phyloP scores from a whole-genome alignment of 2,329 filamentous ascomycete species.

The Hirsutella minnesotensis region DNA sequence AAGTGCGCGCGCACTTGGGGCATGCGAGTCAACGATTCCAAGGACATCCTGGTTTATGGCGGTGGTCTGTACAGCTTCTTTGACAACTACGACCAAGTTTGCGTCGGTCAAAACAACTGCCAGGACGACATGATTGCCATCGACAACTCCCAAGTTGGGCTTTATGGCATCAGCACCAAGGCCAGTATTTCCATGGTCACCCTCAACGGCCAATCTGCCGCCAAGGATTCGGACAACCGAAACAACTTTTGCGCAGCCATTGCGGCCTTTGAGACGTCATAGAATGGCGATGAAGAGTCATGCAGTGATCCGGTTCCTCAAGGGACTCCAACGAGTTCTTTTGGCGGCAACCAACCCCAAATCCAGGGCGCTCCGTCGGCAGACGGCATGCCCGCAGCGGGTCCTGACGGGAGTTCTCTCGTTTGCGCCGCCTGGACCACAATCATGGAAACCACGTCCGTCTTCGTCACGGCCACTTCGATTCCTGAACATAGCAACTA shows the following conservation, averaged over 20 bases:
- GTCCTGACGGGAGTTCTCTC: neutral
- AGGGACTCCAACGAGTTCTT: neutral
- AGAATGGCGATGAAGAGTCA: neutral
- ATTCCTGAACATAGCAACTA: constrained; percentile 7
- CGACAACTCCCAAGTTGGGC: constrained; percentile 51
- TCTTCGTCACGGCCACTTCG: constrained; percentile 8
- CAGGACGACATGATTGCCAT: constrained; percentile 69
- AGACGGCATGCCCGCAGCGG: neutral
- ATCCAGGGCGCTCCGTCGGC: neutral
- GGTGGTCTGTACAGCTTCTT: constrained; percentile 75
- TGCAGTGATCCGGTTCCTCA: neutral
- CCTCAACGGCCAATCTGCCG: constrained; percentile 40
- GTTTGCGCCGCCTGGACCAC: constrained; percentile 6
- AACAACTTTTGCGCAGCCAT: constrained; percentile 55
- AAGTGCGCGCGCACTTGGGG: constrained; percentile 66
- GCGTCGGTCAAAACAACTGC: constrained; percentile 55
- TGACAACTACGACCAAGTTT: constrained; percentile 66
- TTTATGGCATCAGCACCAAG: constrained; percentile 66
- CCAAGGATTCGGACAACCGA: constrained; percentile 48
- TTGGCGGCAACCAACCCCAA: neutral
- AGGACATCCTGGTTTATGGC: constrained; percentile 57
- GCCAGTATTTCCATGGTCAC: constrained; percentile 63
- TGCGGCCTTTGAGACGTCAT: constrained; percentile 31
- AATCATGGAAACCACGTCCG: constrained; percentile 9
- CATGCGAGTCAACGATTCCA: constrained; percentile 56